Evolutionary conservation across 768 basidiomycete species (phyloP), one percentile per base, ranked within the genome.

Genomic region (Mycena sanguinolenta): DNA sequence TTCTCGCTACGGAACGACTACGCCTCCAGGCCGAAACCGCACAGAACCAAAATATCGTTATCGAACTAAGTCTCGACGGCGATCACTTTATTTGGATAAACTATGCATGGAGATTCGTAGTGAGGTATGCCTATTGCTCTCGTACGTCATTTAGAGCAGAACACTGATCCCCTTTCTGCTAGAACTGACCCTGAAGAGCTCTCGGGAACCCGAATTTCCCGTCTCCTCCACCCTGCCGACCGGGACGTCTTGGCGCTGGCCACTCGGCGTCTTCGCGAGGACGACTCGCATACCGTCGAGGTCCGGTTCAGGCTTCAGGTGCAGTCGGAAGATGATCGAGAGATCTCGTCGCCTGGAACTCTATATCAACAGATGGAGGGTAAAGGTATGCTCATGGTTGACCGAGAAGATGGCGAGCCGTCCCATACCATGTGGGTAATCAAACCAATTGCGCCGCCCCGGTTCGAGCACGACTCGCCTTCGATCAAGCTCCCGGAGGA

Each of bases 391-490:
- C 89, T 99, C 75, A 97, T 99, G 91, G 88, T 95, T 69, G 97
- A 98, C 83, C 91, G 96, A 36, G 90, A 96, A 78, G 92, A 92
- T 63, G 93, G 93, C 21, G 88, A 90, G 69, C 91, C 95, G 17
- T 94, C 96, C 19, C 98, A 98, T 80, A 97, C 97, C 17, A 98
- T 98, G 96, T 98, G 96, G 96, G 96, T 97, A 53, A 90, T 96
- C 80, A 95, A 92, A 78, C 95, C 95, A 36, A 87, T 92, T 67
- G 88, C 90, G 49, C 82, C 90, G 58, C 89, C 94, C 61, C 90
- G 91, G 62, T 90, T 88, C 74, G 89, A 93, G 76, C 84, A 90
- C 72, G 86, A 90, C 52, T 85, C 89, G n/a, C 86, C 88, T n/a
- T 79, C 88, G 61, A 88, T 92, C 59, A 79, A 87, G 25, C 82